A percentile compares a stretch with the other conserved stretches of the same genome.
These are phyloP conservation scores for Hamamelis virginiana DNA, from an alignment of 164 flowering plant genomes.

Conservation along the genomic window DNA sequence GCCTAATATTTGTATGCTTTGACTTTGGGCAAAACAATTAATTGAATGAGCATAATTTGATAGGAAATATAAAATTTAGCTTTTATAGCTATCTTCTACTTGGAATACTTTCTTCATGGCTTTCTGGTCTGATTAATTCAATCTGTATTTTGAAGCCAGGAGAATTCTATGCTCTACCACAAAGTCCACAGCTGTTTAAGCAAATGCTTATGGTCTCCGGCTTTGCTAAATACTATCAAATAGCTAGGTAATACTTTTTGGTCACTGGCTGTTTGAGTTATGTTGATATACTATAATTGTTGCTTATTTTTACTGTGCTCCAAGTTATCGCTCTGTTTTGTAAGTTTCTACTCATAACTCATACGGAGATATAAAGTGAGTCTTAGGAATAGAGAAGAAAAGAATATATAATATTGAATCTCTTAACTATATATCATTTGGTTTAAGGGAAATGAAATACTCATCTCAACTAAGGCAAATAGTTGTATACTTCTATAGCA, in stretches of 20 bases:
- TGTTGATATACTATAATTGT: neutral
- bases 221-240: constrained; percentile 87
- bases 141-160: constrained; percentile 80
- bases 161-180: constrained; percentile 95
- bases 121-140: constrained; percentile 36
- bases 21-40: neutral
- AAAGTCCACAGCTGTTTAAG: constrained; percentile 94
- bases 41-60: neutral
- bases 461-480: too few species aligned
- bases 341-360: too few species aligned
- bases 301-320: neutral
- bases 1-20: neutral
- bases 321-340: too few species aligned
- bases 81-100: neutral
- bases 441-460: too few species aligned
- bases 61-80: neutral
- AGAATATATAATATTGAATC: too few species aligned
- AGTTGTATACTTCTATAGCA: too few species aligned
- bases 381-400: too few species aligned
- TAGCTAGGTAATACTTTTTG: constrained; percentile 64
- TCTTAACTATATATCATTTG: too few species aligned
- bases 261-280: neutral
- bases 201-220: constrained; percentile 98
- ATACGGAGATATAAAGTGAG: too few species aligned
- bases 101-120: constrained; percentile 7